These are phyloP conservation scores for Kodamaea lidongshanica DNA, from an alignment of 805 yeast genomes.

Conservation along the genomic window DNA sequence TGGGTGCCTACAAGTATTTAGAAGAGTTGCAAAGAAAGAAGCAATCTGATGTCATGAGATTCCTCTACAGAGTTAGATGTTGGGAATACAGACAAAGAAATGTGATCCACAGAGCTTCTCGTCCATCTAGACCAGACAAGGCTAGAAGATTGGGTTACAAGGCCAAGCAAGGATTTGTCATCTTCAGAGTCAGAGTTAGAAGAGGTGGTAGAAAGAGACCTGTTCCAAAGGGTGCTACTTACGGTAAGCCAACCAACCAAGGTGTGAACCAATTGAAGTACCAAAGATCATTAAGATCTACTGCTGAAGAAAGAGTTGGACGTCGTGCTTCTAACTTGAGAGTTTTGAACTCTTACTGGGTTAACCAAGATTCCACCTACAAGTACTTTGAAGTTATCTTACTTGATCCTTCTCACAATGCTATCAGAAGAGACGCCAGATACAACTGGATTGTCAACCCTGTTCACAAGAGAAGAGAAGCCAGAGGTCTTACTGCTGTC, in stretches of 20 bases:
- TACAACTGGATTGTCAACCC: constrained; percentile 99
- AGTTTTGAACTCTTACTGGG: constrained; percentile 99
- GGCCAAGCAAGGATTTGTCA: constrained; percentile 99
- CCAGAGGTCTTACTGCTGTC: constrained; percentile 96
- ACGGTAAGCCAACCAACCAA: constrained; percentile 99
- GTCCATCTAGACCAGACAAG: constrained; percentile 99
- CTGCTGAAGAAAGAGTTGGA: constrained; percentile 99
- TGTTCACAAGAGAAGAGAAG: constrained; percentile 99
- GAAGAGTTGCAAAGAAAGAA: constrained; percentile 99
- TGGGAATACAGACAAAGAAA: constrained; percentile 99
- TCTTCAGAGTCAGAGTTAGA: constrained; percentile 98
- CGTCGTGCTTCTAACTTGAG: constrained; percentile 98
- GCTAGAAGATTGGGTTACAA: constrained; percentile 99
- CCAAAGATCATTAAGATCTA: constrained; percentile 96
- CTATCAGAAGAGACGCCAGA: constrained; percentile 97
- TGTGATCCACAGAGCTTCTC: constrained; percentile 97
- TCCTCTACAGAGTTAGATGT: constrained; percentile 99
- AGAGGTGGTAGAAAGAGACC: constrained; percentile 99
- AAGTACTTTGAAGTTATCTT: constrained; percentile 98
- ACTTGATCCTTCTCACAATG: constrained; percentile 97
- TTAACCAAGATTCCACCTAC: constrained; percentile 99
- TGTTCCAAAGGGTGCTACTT: constrained; percentile 99
- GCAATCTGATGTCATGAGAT: constrained; percentile 99
- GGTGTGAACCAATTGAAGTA: constrained; percentile 99
- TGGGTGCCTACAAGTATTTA: constrained; percentile 99